Evolutionary conservation across 2,329 filamentous ascomycete genomes (phyloP), one percentile per base, ranked within the genome.

Genomic region (Aspergillus chevalieri): DNA sequence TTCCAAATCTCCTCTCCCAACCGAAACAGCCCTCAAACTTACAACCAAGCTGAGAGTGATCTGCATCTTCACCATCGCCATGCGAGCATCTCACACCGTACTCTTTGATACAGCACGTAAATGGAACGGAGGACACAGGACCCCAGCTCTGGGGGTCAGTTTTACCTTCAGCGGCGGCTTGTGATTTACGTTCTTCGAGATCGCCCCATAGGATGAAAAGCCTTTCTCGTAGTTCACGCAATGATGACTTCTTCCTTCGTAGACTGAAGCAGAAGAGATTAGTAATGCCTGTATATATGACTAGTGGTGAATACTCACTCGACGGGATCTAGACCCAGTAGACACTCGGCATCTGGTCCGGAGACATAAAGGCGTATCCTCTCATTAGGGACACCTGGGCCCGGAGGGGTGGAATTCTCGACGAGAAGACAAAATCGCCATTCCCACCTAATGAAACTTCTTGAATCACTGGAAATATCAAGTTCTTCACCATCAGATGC

Each of bases 191-290:
- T 63, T 95, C 89, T 62, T 91, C 84, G 1, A 96, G 74, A 52
- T 95, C 81, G 1, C 92, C 92, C 91, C 92, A 97, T 1, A 96
- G 74, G 33, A 82, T 72, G 63, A 85, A 92, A 48, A 96, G 74
- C 57, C 80, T 84, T 57, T 94, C 81, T 46, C 81, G 79, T 4
- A 96, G 70, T 6, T 65, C 54, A 3, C 59, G 64, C 1, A 93
- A 70, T 1, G 70, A 61, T 0, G 65, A 46, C 2, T 67, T 58
- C 42, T 86, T 71, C n/a, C 67, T 63, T 17, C 76, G 78, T 30
- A 95, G 75, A 65, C 83, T 82, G 49, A 15, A 46, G 4, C 14
- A 43, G 24, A 19, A 49, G 6, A 42, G 19, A 9, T 50, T 44
- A 49, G 19, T 17, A 12, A 7, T 43, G 4, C 6, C 28, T 12